Percentiles rank a stretch among this genome's conserved stretches.
Evolutionary conservation across 495 filamentous ascomycete species (phyloP).

Genomic region (Trichodelitschia bisporula): DNA sequence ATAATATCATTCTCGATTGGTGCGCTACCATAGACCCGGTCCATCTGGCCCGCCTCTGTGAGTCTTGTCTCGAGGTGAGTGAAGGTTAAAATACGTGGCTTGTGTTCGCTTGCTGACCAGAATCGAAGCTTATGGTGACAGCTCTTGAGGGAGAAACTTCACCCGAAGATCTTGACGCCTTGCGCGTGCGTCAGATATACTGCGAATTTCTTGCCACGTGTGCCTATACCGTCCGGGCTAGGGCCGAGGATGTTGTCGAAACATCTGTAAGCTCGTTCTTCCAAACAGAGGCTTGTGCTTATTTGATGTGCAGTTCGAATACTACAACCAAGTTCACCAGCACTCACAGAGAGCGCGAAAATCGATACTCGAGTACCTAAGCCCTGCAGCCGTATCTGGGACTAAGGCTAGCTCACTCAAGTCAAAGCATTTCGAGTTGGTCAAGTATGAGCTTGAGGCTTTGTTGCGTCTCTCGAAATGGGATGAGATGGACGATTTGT

Average conservation of each 20-base stretch:
- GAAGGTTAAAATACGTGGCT: too few relatives aligned
- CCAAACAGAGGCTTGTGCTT: too few relatives aligned
- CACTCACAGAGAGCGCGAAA: too few relatives aligned
- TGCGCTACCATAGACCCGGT: constrained; percentile 27
- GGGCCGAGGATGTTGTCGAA: constrained; percentile 35
- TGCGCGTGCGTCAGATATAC: constrained; percentile 33
- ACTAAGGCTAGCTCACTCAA: too few relatives aligned
- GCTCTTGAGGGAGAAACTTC: constrained; percentile 28
- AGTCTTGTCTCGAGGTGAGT: constrained; percentile 26
- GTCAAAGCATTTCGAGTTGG: constrained; percentile 33
- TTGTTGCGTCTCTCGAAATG: constrained; percentile 37
- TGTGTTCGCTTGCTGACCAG: too few relatives aligned
- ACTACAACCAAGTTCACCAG: too few relatives aligned
- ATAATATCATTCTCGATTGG: constrained; percentile 43
- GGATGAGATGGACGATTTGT: constrained; percentile 34
- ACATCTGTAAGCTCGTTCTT: too few relatives aligned
- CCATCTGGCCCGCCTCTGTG: constrained; percentile 28
- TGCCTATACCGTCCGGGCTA: constrained; percentile 32
- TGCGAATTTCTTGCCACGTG: constrained; percentile 43
- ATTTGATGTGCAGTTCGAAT: too few relatives aligned
- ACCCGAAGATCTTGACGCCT: constrained; percentile 19
- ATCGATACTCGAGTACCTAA: too few relatives aligned
- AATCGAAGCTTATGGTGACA: too few relatives aligned
- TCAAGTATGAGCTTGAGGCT: constrained; percentile 59
- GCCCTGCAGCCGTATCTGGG: too few relatives aligned